phyloP scores from a whole-genome alignment of 495 filamentous ascomycete species.

The Pseudevernia furfuracea region DNA sequence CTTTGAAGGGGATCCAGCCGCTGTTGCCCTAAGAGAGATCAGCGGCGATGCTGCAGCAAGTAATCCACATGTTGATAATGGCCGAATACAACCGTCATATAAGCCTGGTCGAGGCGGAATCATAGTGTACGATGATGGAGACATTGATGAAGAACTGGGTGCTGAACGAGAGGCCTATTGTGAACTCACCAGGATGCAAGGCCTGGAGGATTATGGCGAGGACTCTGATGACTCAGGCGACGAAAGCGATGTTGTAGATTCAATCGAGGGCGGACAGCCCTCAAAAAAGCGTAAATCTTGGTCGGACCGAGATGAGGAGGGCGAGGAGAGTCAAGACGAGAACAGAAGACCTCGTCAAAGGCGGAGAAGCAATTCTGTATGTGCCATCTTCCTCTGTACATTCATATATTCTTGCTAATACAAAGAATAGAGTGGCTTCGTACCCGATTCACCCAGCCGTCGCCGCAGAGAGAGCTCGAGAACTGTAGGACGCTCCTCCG shows the following conservation, averaged over 20 bases:
- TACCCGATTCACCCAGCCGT: conserved; percentile 43
- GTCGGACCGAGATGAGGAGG: conserved; percentile 64
- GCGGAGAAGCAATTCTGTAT: conserved; percentile 79
- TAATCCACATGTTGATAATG: conserved; percentile 48
- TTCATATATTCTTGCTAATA: background rate
- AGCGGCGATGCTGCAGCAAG: conserved; percentile 46
- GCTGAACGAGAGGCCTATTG: conserved; percentile 73
- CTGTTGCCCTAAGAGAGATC: conserved; percentile 41
- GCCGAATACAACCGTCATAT: conserved; percentile 63
- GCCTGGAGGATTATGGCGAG: conserved; percentile 66
- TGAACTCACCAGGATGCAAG: conserved; percentile 79
- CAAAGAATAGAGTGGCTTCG: conserved; percentile 49
- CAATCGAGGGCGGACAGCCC: conserved; percentile 23
- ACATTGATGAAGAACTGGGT: conserved; percentile 80
- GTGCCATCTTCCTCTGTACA: conserved; percentile 24
- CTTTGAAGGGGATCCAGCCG: conserved; percentile 61
- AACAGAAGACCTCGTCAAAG: conserved; percentile 66
- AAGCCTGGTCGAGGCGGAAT: conserved; percentile 73
- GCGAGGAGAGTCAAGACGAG: conserved; percentile 56
- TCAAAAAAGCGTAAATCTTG: conserved; percentile 78
- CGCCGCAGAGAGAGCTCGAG: conserved; percentile 29
- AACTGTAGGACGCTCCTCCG: conserved; percentile 26
- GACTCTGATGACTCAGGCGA: conserved; percentile 38
- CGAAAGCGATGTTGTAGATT: conserved; percentile 32
- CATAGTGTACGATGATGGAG: conserved; percentile 90